Conservation (phyloP, 2,329 filamentous ascomycete species). For the Aureobasidium lini region DNA sequence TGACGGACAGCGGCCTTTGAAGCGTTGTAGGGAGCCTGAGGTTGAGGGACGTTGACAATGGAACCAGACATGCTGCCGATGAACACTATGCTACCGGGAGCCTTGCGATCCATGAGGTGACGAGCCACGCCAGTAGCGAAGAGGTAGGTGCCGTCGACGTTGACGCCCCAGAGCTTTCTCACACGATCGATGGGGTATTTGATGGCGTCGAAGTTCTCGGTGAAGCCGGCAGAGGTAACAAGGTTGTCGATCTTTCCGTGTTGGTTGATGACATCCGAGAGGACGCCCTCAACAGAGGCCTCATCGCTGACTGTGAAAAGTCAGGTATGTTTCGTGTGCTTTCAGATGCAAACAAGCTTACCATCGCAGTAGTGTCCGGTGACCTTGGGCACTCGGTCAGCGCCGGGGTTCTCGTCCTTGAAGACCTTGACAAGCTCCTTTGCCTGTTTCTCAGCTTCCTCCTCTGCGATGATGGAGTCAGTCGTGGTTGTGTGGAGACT, state of each 20-base stretch:
- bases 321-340: not conserved
- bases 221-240: slow-evolving; percentile 94
- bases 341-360: not conserved
- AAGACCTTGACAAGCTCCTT: slow-evolving; percentile 67
- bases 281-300: slow-evolving; percentile 65
- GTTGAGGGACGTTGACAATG: slow-evolving; percentile 93
- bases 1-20: slow-evolving; percentile 89
- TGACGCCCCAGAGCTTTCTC: slow-evolving; percentile 89
- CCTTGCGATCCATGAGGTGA: slow-evolving; percentile 77
- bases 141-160: slow-evolving; percentile 86
- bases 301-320: slow-evolving; percentile 57
- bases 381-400: slow-evolving; percentile 68
- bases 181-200: slow-evolving; percentile 86
- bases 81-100: slow-evolving; percentile 80
- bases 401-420: slow-evolving; percentile 68
- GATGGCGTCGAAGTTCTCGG: slow-evolving; percentile 89
- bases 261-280: slow-evolving; percentile 57
- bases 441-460: slow-evolving; percentile 75
- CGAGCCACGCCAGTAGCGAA: slow-evolving; percentile 79
- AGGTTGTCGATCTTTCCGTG: slow-evolving; percentile 85
- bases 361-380: slow-evolving; percentile 80
- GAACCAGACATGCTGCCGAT: slow-evolving; percentile 92
- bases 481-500: not conserved
- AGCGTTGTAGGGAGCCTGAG: slow-evolving; percentile 86
- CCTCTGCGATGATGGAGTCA: slow-evolving; percentile 46